Evolutionary conservation across 345 rosid species (phyloP), one percentile per base, ranked within the genome.

Genomic region (Pugionium dolabratum): DNA sequence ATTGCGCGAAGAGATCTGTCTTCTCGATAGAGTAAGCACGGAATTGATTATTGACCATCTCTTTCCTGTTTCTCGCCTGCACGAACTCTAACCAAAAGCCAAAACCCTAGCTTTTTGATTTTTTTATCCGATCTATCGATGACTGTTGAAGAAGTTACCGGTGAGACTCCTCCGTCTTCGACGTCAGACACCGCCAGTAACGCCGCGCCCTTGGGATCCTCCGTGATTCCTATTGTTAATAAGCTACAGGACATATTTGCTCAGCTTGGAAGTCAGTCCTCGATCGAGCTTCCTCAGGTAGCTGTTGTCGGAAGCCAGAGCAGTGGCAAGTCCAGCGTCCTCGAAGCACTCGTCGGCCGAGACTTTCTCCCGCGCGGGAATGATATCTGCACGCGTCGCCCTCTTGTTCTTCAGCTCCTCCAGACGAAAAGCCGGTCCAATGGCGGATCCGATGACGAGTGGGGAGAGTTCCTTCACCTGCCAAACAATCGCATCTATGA

Each of bases 291-390:
- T 51, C 99, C 99, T 71, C 99, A 95, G 75, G 99, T 95, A 54
- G 96, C 96, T 25, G 99, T 91, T 43, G 96, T 95, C n/a, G 99
- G 99, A 0, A 91, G 96, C 72, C 99, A 95, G 79, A 91, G 97
- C 76, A 95, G 99, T 70, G 99, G 99, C 33, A 95, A 95, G 83
- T 91, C 97, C 9, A 91, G 97, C 80, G 99, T 95, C 26, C 87
- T 95, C 8, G 99, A 95, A 75, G 83, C 99, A 0, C 95, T 95
- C 50, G 99, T 95, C 32, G 99, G 99, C 39, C 86, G 99, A 4
- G 97, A 95, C 59, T 95, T 95, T 79, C 79, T 95, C 66, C 98
- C 99, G 1, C 95, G 99, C 0, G 96, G 98, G 1, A 77, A 72
- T 32, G 96, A 91, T 10, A 91, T 91, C 71, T 95, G 99, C 72